Conservation (phyloP, 441 rosid genomes). For the Viola pubescens region DNA sequence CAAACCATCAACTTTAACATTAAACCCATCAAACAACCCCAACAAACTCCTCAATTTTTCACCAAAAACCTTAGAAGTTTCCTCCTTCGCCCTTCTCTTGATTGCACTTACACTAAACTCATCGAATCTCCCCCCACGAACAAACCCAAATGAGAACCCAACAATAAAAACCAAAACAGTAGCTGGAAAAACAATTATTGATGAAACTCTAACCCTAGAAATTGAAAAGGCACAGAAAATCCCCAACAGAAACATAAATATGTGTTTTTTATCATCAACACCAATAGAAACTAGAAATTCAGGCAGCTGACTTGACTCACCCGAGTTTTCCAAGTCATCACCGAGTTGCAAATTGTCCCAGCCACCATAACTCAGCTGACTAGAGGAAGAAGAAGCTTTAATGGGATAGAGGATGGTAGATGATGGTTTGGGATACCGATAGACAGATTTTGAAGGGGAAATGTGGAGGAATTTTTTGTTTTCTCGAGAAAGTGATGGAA, state of each 20-base stretch:
- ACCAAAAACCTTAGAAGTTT: slow-evolving; percentile 22
- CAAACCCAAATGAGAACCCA: slow-evolving; percentile 52
- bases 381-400: slow-evolving; percentile 17
- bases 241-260: slow-evolving; percentile 30
- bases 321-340: slow-evolving; percentile 26
- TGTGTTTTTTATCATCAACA: slow-evolving; percentile 37
- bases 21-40: slow-evolving; percentile 41
- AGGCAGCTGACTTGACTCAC: slow-evolving; percentile 37
- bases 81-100: slow-evolving; percentile 38
- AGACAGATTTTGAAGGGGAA: slow-evolving; percentile 18
- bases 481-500: slow-evolving; percentile 22
- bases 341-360: slow-evolving; percentile 42
- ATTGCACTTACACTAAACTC: slow-evolving; percentile 19
- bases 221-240: slow-evolving; percentile 44
- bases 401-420: slow-evolving; percentile 5
- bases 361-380: slow-evolving; percentile 37
- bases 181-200: slow-evolving; percentile 45
- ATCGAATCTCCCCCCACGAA: slow-evolving; percentile 35
- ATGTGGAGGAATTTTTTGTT: slow-evolving; percentile 9
- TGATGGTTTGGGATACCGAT: not conserved
- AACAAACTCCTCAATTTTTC: slow-evolving; percentile 34
- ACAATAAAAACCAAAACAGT: slow-evolving; percentile 43
- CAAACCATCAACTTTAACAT: slow-evolving; percentile 31
- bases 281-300: slow-evolving; percentile 42
- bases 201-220: slow-evolving; percentile 45